Evolutionary conservation across 345 rosid genomes (phyloP), one percentile per base, ranked within the genome.

Genomic region (Angophora floribunda): DNA sequence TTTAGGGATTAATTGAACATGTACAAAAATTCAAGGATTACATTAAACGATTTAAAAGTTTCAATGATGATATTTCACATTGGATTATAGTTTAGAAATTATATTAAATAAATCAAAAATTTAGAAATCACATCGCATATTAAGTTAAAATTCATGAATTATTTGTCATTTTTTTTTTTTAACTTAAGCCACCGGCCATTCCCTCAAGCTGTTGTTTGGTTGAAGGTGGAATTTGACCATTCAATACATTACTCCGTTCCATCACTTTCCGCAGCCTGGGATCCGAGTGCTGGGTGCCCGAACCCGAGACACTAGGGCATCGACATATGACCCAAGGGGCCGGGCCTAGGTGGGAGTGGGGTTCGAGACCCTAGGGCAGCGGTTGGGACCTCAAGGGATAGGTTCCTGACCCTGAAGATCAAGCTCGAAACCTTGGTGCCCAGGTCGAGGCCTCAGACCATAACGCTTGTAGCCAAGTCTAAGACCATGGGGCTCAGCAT

Each of bases 11-110:
- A 7, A 55, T 55, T 55, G 1, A 55, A 21, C 22, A 21, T 55
- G 0, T 55, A 55, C 0, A 55, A 55, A 55, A 2, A 2, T 55
- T 55, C 5, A 55, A 1, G 0, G 10, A 11, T 0, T 21, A 55
- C 22, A 7, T 21, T 21, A 5, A 55, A 55, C 11, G 22, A 21
- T 55, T 55, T 55, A 0, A 55, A 55, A 21, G 12, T 55, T 55
- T 4, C 0, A 8, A 2, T 1, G 61, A 55, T 55, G 28, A 55
- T 2, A 22, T 21, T 8, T 1, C 12, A 55, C 22, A 55, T 55
- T 55, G 11, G 1, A 11, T 1, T 55, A 55, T 21, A 55, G 22
- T 21, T 55, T 21, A 55, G 28, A 22, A 10, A 55, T 55, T 1
- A 1, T 5, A 55, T 0, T 4, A 0, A 55, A 22, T 0, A 1